phyloP scores from a whole-genome alignment of 1,284 basidiomycete species.

The Rhizopogon hawkerae region DNA sequence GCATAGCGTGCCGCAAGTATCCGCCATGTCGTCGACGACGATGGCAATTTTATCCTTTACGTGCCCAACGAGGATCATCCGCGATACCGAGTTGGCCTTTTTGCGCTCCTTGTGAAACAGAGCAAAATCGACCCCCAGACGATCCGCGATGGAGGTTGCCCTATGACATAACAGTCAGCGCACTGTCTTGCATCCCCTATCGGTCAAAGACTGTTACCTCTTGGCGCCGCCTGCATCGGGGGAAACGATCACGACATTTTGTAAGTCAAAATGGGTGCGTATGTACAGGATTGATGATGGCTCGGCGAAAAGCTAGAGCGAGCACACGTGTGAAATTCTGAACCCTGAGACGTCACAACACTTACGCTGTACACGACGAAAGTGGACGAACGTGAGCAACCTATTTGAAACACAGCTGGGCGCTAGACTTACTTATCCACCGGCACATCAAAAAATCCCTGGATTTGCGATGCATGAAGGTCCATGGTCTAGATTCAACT shows the following conservation, averaged over 20 bases:
- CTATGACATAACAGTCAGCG: conserved; percentile 36
- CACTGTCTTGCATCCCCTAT: neutral
- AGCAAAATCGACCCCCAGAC: conserved; percentile 95
- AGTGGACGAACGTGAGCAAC: conserved; percentile 15
- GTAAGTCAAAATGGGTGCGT: conserved; percentile 81
- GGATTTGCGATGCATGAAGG: conserved; percentile 95
- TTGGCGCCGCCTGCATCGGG: conserved; percentile 99
- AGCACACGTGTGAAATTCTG: conserved; percentile 18
- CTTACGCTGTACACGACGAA: conserved; percentile 38
- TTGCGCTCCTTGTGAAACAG: conserved; percentile 99
- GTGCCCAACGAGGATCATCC: conserved; percentile 97
- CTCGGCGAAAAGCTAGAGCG: conserved; percentile 86
- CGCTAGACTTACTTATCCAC: conserved; percentile 86
- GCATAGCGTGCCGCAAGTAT: conserved; percentile 97
- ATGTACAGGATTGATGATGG: conserved; percentile 96
- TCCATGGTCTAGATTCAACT: conserved; percentile 79
- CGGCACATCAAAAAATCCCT: conserved; percentile 99
- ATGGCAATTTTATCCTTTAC: conserved; percentile 93
- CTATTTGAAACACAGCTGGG: conserved; percentile 6
- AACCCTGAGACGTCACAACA: conserved; percentile 16
- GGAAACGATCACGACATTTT: conserved; percentile 92
- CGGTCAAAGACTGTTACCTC: conserved; percentile 47
- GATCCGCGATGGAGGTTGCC: conserved; percentile 95
- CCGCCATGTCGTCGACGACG: conserved; percentile 99
- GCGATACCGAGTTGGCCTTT: conserved; percentile 98